Conservation (phyloP, 1,284 basidiomycete species). For the Cutaneotrichosporon sp. region DNA sequence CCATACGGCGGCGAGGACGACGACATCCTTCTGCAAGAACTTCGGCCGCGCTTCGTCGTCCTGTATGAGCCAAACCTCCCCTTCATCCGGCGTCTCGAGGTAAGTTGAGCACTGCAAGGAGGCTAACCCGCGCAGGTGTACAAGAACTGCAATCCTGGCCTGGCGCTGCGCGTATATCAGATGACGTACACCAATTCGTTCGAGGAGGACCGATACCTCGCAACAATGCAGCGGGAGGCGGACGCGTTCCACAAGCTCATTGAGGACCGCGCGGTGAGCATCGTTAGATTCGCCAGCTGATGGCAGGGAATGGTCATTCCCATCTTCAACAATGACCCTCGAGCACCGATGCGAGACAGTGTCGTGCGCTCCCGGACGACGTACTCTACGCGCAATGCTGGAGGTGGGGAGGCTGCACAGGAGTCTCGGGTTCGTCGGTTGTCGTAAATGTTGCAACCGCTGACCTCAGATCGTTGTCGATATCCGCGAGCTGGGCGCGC, state of each 20-base stretch:
- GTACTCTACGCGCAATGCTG: conserved; percentile 79
- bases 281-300: neutral
- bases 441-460: neutral
- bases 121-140: conserved; percentile 64
- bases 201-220: conserved; percentile 94
- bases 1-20: conserved; percentile 91
- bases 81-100: conserved; percentile 89
- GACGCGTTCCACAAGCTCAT: conserved; percentile 93
- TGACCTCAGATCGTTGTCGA: conserved; percentile 80
- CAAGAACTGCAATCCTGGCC: conserved; percentile 72
- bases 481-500: conserved; percentile 93
- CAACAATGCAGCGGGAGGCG: conserved; percentile 84
- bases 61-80: conserved; percentile 95
- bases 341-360: conserved; percentile 54
- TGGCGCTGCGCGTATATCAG: conserved; percentile 90
- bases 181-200: conserved; percentile 89
- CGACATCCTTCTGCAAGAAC: conserved; percentile 81
- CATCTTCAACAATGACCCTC: conserved; percentile 75
- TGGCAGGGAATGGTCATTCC: conserved; percentile 84
- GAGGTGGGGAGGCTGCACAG: conserved; percentile 67
- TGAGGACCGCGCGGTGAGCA: conserved; percentile 79
- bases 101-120: conserved; percentile 46
- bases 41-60: conserved; percentile 86
- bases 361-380: conserved; percentile 75
- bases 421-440: conserved; percentile 63